These are phyloP conservation scores for Aspergillus neoniger DNA, from an alignment of 2,329 filamentous ascomycete genomes.

Conservation along the genomic window DNA sequence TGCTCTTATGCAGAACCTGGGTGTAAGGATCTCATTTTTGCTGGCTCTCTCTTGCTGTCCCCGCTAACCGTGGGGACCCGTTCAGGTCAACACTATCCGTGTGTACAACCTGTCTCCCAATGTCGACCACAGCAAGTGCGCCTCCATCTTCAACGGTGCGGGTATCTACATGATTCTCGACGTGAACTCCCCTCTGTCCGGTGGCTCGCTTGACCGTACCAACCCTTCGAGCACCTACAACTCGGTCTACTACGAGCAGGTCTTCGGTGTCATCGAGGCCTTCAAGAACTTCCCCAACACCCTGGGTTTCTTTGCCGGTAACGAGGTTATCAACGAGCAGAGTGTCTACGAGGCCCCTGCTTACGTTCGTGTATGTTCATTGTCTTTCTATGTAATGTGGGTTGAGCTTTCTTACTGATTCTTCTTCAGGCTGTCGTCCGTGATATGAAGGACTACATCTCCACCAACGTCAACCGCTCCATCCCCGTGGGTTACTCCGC, in stretches of 20 bases:
- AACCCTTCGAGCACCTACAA: constrained; percentile 59
- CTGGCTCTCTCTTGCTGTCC: not conserved
- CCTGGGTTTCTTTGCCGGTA: constrained; percentile 67
- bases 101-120: constrained; percentile 64
- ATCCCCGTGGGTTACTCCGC: constrained; percentile 71
- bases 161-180: constrained; percentile 69
- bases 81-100: constrained; percentile 62
- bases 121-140: constrained; percentile 63
- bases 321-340: constrained; percentile 68
- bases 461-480: constrained; percentile 55
- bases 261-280: constrained; percentile 65
- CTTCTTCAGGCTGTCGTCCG: constrained; percentile 57
- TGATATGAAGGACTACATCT: constrained; percentile 69
- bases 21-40: constrained; percentile 42
- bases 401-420: not conserved
- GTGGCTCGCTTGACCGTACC: constrained; percentile 58
- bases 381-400: no score
- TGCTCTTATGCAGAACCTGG: constrained; percentile 63
- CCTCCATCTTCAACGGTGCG: constrained; percentile 65
- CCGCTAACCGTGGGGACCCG: not conserved
- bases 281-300: constrained; percentile 69
- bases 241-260: constrained; percentile 56
- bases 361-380: constrained; percentile 55
- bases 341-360: constrained; percentile 56
- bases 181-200: constrained; percentile 62